Conservation (phyloP, 2,329 filamentous ascomycete genomes). For the Fusarium sp. region DNA sequence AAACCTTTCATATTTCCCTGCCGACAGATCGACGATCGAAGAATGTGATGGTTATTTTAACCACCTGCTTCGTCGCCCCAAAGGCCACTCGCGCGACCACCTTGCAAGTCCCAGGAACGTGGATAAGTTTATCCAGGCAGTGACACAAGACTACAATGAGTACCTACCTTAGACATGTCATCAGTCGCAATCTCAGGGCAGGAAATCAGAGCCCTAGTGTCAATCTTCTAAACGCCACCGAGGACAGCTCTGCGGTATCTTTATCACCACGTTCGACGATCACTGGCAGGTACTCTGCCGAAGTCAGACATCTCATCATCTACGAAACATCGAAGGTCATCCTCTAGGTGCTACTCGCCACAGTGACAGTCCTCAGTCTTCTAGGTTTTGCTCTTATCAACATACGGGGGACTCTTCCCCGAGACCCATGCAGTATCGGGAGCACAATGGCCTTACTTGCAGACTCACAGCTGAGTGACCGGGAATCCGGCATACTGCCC, state of each 20-base stretch:
- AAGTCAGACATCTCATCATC: neutral
- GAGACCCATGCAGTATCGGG: conserved; percentile 13
- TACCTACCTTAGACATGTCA: conserved; percentile 1
- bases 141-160: conserved; percentile 4
- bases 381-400: conserved; percentile 4
- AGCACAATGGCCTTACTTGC: conserved; percentile 9
- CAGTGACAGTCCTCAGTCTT: conserved; percentile 1
- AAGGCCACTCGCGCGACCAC: neutral
- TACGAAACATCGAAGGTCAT: conserved; percentile 3
- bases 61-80: neutral
- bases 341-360: conserved; percentile 4
- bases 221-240: neutral
- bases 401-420: conserved; percentile 1
- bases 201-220: neutral
- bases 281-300: neutral
- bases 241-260: neutral
- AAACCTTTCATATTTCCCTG: too few species aligned
- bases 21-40: neutral
- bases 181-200: conserved; percentile 2
- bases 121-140: neutral
- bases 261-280: neutral
- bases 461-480: conserved; percentile 14
- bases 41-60: neutral
- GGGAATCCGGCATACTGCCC: neutral
- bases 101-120: neutral